phyloP scores from a whole-genome alignment of 345 rosid species.

The Citropsis articulata region DNA sequence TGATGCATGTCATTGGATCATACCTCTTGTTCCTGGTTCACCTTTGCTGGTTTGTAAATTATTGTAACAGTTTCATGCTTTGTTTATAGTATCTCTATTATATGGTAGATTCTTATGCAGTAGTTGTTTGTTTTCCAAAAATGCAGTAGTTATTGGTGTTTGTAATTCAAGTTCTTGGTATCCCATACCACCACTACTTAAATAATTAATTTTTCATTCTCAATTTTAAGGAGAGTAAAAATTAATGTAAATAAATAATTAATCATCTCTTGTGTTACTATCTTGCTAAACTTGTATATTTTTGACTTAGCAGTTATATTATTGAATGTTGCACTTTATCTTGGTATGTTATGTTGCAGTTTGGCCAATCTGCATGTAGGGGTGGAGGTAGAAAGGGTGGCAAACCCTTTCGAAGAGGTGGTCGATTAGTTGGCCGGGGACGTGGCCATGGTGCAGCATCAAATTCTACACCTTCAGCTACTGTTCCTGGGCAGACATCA shows the following conservation, averaged over 20 bases:
- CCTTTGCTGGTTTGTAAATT: not conserved
- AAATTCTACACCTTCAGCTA: slow-evolving; percentile 13
- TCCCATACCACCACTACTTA: not conserved
- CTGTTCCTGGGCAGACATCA: slow-evolving; percentile 19
- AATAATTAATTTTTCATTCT: not conserved
- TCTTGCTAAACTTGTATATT: not conserved
- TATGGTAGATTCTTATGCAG: not conserved
- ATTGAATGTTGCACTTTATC: slow-evolving; percentile 16
- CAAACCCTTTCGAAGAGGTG: slow-evolving; percentile 24
- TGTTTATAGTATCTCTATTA: not conserved
- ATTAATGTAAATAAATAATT: not conserved
- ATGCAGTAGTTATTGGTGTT: not conserved
- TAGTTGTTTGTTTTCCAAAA: not conserved
- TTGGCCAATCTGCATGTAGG: slow-evolving; percentile 27
- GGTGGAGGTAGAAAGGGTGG: slow-evolving; percentile 30
- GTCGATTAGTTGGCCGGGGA: slow-evolving; percentile 22
- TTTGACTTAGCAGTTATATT: slow-evolving; percentile 2
- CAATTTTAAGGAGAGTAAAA: not conserved
- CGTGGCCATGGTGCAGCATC: slow-evolving; percentile 17
- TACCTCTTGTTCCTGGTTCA: not conserved
- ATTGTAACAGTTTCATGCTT: not conserved
- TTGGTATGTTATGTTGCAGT: slow-evolving; percentile 23
- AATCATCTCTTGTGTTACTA: not conserved
- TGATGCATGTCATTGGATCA: not conserved
- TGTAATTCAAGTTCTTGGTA: not conserved